Evolutionary conservation across 768 basidiomycete species (phyloP).

Genomic region (Lactifluus pinguis): DNA sequence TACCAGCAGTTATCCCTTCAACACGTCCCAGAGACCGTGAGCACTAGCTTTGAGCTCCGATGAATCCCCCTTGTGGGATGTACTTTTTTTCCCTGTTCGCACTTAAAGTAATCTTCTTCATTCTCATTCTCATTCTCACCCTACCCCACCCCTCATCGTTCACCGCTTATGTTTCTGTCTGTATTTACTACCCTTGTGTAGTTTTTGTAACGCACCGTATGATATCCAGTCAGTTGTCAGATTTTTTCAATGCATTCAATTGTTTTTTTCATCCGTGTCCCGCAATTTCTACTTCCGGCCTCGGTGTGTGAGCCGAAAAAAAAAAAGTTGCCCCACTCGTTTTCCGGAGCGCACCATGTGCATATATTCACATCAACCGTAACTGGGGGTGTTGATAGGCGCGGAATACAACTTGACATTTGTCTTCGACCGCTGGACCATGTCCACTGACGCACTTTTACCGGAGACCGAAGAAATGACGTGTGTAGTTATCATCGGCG

Average conservation of each 20-base stretch:
- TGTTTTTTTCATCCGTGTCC: neutral
- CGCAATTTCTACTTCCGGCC: too few species aligned
- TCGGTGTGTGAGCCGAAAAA: too few species aligned
- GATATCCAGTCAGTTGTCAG: constrained; percentile 13
- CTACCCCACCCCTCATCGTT: neutral
- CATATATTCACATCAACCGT: too few species aligned
- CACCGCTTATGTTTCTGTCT: neutral
- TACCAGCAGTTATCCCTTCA: constrained; percentile 84
- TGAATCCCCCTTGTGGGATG: constrained; percentile 26
- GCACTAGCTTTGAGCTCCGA: constrained; percentile 81
- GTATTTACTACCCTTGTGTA: constrained; percentile 17
- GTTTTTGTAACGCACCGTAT: constrained; percentile 15
- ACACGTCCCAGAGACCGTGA: constrained; percentile 66
- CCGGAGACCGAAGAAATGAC: constrained; percentile 10
- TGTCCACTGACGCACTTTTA: neutral
- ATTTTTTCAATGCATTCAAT: constrained; percentile 5
- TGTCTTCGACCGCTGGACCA: neutral
- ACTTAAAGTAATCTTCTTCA: too few species aligned
- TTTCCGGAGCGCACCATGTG: too few species aligned
- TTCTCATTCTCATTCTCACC: too few species aligned
- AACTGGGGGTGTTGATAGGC: too few species aligned
- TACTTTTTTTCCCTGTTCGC: neutral
- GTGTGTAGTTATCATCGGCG: constrained; percentile 22
- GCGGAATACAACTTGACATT: too few species aligned
- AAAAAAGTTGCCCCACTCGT: too few species aligned